Base-by-base conservation (phyloP, 495 filamentous ascomycete species). In the Gamarada debralockiae region DNA sequence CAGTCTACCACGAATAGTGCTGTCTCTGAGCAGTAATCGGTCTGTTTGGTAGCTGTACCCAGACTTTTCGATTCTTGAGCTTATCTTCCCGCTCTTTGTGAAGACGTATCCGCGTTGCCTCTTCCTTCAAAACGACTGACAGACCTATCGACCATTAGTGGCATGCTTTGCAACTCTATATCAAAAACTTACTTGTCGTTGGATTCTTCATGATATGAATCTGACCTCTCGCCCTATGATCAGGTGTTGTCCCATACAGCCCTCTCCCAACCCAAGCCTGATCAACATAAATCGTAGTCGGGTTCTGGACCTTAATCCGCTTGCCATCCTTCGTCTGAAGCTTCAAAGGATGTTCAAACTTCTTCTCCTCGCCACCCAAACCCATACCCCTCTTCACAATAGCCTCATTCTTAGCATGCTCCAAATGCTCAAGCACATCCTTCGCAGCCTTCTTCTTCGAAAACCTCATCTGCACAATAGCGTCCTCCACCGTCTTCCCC, bases 401-500 rank as follows among this genome's bases (percentile, higher is more conserved):
- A 43, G 93, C 93, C 59, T 79, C 67, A 63, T 92, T 84, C 53
- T 83, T 79, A 6, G 93, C 91, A 47, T 83, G 69, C 65, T 89
- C 76, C 15, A 98, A 74, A 68, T 93, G 87, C 58, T 76, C 78
- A 50, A 77, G 65, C 13, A 97, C 86, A 61, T 95, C 88, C 63
- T 77, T 74, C 10, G 93, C 90, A 43, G 82, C 88, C 76, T 90
- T 92, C 82, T 98, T 98, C 78, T 88, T 87, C 68, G 83, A 89
- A 70, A 91, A 96, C 31, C 84, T 82, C 92, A 98, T 96, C 78
- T 98, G 93, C 57, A 86, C 69, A 53, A 97, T 88, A 13, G 93
- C 93, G 25, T 98, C 92, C 37, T 89, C 89, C 59, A 98, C 74
- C 23, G 83, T 85, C 83, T 96, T 97, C 34, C 93, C 93, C 0